phyloP scores from a whole-genome alignment of 108 stramenopile species.

The Cyclotella distinguenda region DNA sequence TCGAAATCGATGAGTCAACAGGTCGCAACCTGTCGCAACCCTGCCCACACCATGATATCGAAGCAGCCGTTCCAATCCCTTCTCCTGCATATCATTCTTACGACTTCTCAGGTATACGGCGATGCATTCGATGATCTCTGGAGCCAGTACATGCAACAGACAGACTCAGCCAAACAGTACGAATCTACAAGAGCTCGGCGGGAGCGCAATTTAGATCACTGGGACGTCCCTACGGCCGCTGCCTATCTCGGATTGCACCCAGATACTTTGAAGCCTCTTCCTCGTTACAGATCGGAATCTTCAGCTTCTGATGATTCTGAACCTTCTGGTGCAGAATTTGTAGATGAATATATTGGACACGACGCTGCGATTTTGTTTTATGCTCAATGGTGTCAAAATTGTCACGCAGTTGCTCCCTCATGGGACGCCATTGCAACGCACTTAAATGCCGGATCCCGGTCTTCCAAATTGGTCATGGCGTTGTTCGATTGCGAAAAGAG shows the following conservation, averaged over 20 bases:
- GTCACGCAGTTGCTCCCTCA: conserved; percentile 65
- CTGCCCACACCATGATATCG: too few species aligned
- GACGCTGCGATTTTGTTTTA: conserved; percentile 86
- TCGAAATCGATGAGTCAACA: too few species aligned
- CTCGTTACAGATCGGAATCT: background rate
- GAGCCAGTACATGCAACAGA: conserved; percentile 35
- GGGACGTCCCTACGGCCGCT: conserved; percentile 77
- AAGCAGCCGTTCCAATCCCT: background rate
- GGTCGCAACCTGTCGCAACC: too few species aligned
- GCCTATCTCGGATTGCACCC: conserved; percentile 68
- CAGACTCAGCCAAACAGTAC: conserved; percentile 17
- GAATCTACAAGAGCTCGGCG: conserved; percentile 52
- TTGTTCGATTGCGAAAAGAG: conserved; percentile 78
- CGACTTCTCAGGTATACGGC: background rate
- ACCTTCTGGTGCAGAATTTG: background rate
- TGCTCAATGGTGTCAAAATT: conserved; percentile 72
- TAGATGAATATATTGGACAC: conserved; percentile 52
- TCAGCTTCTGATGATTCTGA: background rate
- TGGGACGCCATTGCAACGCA: conserved; percentile 70
- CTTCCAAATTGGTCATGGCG: conserved; percentile 67
- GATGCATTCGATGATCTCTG: conserved; percentile 35
- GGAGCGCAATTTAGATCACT: conserved; percentile 75
- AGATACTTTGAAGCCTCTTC: conserved; percentile 40
- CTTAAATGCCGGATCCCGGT: conserved; percentile 56
- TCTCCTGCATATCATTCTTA: background rate